These are phyloP conservation scores for Prinsepia uniflora DNA, from an alignment of 306 rosid genomes.

Conservation along the genomic window DNA sequence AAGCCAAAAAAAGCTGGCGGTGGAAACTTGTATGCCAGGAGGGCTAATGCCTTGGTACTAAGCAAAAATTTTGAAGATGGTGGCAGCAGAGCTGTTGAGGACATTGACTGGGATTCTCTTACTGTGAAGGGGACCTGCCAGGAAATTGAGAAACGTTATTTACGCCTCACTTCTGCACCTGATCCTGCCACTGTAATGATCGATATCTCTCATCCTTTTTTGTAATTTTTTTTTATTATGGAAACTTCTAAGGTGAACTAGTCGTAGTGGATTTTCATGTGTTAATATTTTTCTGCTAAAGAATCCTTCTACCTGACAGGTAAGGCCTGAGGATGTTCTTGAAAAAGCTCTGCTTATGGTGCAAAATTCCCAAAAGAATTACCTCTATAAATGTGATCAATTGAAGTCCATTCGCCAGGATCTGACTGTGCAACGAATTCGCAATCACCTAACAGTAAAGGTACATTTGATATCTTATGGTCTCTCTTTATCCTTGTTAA, in stretches of 20 bases:
- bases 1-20: constrained; percentile 56
- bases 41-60: constrained; percentile 71
- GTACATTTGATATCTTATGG: constrained; percentile 39
- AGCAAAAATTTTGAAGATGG: constrained; percentile 76
- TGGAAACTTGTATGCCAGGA: constrained; percentile 69
- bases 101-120: constrained; percentile 98
- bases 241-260: neutral
- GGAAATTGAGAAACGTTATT: constrained; percentile 91
- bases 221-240: neutral
- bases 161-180: constrained; percentile 97
- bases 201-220: neutral
- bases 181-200: constrained; percentile 81
- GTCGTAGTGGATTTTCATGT: neutral
- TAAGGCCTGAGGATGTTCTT: constrained; percentile 97
- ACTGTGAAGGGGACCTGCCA: constrained; percentile 98
- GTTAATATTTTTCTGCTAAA: constrained; percentile 5
- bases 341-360: constrained; percentile 85
- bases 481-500: neutral
- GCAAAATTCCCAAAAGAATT: constrained; percentile 81
- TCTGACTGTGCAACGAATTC: constrained; percentile 90
- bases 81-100: constrained; percentile 87
- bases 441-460: constrained; percentile 86
- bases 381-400: constrained; percentile 92
- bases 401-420: constrained; percentile 98
- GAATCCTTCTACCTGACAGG: constrained; percentile 46